Base-by-base conservation (phyloP, 495 filamentous ascomycete species). In the Jackrogersella multiformis region DNA sequence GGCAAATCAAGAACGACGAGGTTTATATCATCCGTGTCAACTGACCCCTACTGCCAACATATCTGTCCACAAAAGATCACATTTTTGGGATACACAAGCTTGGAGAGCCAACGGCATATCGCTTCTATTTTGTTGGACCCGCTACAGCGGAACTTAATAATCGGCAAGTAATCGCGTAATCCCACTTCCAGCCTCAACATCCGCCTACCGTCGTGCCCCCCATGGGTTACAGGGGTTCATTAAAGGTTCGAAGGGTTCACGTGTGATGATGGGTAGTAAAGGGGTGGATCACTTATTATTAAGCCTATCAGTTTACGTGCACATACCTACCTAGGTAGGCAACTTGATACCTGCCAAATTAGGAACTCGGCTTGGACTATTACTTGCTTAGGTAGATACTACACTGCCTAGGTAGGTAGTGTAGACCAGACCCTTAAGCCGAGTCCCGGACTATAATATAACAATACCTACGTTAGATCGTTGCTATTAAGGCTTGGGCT, bases 141-240 rank as follows among this genome's bases (percentile, higher is more conserved):
- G 58, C 64, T 55, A 61, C 53, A 35, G 45, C 69, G 69, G 66
- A 66, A 61, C 63, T 69, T 58, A 69, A 60, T 49, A 55, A 72
- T 72, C 72, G 58, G 55, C 65, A 69, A 62, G 61, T 74, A 66
- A 74, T 74, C 65, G 39, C 54, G 53, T 67, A 57, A 26, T 34
- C 49, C 23, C 42, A 28, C 38, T 42, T 64, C 46, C 54, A 71
- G 64, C 48, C 68, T 60, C 59, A 52, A 35, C 32, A 42, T 38
- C 55, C 23, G 16, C 36, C 51, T 57, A 57, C 51, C 52, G 46
- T 48, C 36, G 34, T 30, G 30, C 20, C 23, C 53, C n/a, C 61
- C 38, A 49, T 36, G 38, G 46, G 42, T n/a, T 16, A 54, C 66
- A 65, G 38, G 61, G 66, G 36, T 61, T 41, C 26, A 21, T 34